A percentile compares a stretch with the other conserved stretches of the same genome.
Conservation (phyloP, 495 filamentous ascomycete genomes). For the Venustampulla echinocandica region DNA sequence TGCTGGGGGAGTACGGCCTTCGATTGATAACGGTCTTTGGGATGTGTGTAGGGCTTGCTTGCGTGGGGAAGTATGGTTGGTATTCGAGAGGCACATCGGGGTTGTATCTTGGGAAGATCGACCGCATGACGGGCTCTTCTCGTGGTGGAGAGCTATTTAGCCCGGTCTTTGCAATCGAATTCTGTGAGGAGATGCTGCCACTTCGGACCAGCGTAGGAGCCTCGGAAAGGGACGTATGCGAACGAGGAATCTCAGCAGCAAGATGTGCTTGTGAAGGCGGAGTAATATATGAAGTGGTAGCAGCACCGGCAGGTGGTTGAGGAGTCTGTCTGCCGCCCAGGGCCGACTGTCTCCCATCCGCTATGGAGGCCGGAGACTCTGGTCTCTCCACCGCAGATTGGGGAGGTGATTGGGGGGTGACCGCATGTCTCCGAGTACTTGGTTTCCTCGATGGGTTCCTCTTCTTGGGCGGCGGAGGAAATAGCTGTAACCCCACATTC, state of each 20-base stretch:
- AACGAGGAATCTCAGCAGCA: slow-evolving; percentile 31
- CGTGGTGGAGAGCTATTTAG: slow-evolving; percentile 19
- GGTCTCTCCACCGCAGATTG: slow-evolving; percentile 22
- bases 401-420: slow-evolving; percentile 10
- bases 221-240: slow-evolving; percentile 42
- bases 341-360: slow-evolving; percentile 25
- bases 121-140: slow-evolving; percentile 43
- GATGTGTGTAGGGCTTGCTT: slow-evolving; percentile 43
- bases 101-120: slow-evolving; percentile 80
- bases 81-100: slow-evolving; percentile 56
- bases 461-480: slow-evolving; percentile 39
- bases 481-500: slow-evolving; percentile 42
- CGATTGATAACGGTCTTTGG: slow-evolving; percentile 47
- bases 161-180: slow-evolving; percentile 39
- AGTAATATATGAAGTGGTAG: slow-evolving; percentile 28
- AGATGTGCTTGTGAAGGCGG: slow-evolving; percentile 28
- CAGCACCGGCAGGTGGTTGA: slow-evolving; percentile 24
- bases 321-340: slow-evolving; percentile 16
- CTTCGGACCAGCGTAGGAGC: slow-evolving; percentile 40
- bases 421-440: slow-evolving; percentile 16
- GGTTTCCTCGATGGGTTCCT: slow-evolving; percentile 15
- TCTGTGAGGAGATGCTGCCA: slow-evolving; percentile 36
- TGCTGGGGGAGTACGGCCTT: slow-evolving; percentile 43
- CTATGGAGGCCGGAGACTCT: slow-evolving; percentile 32
- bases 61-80: slow-evolving; percentile 60